A percentile compares a stretch with the other conserved stretches of the same genome.
These are phyloP conservation scores for Haplosporangium sp. DNA, from an alignment of 371 early-diverging fungal species.

Conservation along the genomic window DNA sequence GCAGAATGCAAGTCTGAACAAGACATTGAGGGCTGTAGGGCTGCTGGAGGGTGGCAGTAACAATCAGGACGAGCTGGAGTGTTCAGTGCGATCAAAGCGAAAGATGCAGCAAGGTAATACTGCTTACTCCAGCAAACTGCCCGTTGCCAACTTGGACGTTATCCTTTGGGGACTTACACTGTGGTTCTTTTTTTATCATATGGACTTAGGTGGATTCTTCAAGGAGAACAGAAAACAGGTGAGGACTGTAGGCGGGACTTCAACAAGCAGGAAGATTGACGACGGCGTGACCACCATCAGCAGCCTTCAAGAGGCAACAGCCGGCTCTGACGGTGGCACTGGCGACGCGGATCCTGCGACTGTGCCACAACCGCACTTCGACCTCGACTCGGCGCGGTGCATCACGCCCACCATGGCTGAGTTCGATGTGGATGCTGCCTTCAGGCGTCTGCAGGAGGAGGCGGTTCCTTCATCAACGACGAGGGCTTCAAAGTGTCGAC, in stretches of 20 bases:
- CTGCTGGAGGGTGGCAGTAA: slow-evolving; percentile 4
- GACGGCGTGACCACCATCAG: too few relatives aligned
- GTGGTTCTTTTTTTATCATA: too few relatives aligned
- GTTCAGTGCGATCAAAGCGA: slow-evolving; percentile 1
- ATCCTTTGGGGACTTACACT: too few relatives aligned
- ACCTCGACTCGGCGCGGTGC: slow-evolving; percentile 7
- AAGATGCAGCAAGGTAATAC: slow-evolving; percentile 14
- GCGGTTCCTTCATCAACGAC: slow-evolving; percentile 15
- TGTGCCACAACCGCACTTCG: slow-evolving; percentile 12
- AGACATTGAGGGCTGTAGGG: slow-evolving; percentile 12
- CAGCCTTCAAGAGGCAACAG: too few relatives aligned
- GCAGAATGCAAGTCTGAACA: slow-evolving; percentile 6
- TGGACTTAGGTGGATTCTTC: too few relatives aligned
- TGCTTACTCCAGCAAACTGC: slow-evolving; percentile 3
- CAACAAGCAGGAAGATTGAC: too few relatives aligned
- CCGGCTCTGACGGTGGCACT: too few relatives aligned
- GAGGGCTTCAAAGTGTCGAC: slow-evolving; percentile 14
- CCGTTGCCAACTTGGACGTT: too few relatives aligned
- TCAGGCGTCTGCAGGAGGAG: slow-evolving; percentile 15
- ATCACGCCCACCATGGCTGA: slow-evolving; percentile 9
- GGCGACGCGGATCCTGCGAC: slow-evolving; percentile 5
- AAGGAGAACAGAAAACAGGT: too few relatives aligned
- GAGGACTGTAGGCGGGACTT: too few relatives aligned
- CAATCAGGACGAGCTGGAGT: slow-evolving; percentile 1
- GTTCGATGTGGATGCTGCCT: slow-evolving; percentile 20